Base-by-base conservation (phyloP, 805 yeast species). In the Yamadazyma insecticola region DNA sequence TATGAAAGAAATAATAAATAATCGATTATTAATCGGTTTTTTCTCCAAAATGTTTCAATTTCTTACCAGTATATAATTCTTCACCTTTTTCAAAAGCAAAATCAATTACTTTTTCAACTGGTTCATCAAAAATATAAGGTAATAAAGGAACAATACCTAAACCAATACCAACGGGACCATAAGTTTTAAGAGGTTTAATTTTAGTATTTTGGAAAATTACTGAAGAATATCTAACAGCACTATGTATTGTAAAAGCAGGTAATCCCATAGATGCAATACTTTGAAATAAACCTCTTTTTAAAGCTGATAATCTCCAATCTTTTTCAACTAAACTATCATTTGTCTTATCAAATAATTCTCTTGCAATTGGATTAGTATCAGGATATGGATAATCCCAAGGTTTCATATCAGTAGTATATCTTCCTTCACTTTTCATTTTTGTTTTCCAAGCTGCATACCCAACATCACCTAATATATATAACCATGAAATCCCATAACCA, bases 161-260 rank as follows among this genome's bases (percentile, higher is more conserved):
- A 25, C 95, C 95, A 15, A 81, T 41, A n/a, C 70, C 84, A 17
- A 83, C 89, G 1, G 95, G 94, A 4, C 89, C 89, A 54, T 74
- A 82, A 0, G 76, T 63, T 45, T 72, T 73, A 36, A 84, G 31
- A 1, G 58, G 35, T 33, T 66, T 63, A n/a, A n/a, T n/a, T 37
- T 64, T 67, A 30, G 71, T 53, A 50, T 78, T 76, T 52, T 78
- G 78, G 52, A 85, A 75, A 18, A 77, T 57, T 13, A 60, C 34
- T 2, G 85, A 78, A 2, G 87, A 75, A 50, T 83, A 82, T 43
- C 80, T 69, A 24, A 84, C 95, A 4, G 79, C 63, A 2, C 82
- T 69, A 52, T 84, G 95, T 45, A 84, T 84, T 4, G 95, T 84
- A 55, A 83, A 77, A 3, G 94, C 94, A 7, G 95, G 95, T 24